Conservation (phyloP, 2,329 filamentous ascomycete species). For the Arachnopeziza araneosa region DNA sequence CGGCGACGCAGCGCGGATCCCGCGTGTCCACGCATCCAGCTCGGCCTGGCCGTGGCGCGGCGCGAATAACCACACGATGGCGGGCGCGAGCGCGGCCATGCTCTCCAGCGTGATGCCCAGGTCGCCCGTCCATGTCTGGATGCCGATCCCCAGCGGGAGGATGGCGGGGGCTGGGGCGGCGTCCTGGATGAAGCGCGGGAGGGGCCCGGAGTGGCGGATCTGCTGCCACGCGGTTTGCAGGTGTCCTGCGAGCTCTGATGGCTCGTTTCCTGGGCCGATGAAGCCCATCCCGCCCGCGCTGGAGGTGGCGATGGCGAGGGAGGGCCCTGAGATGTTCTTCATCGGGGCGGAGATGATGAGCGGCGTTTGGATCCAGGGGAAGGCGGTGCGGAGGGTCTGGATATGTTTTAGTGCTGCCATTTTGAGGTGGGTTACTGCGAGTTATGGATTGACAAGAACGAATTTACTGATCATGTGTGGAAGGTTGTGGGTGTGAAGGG, state of each 20-base stretch:
- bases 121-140: conserved; percentile 11
- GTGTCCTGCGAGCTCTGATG: conserved; percentile 9
- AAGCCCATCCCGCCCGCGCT: conserved; percentile 47
- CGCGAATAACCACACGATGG: conserved; percentile 45
- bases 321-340: conserved; percentile 53
- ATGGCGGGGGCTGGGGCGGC: conserved; percentile 4
- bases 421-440: neutral
- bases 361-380: conserved; percentile 54
- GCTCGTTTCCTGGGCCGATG: conserved; percentile 35
- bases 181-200: conserved; percentile 8
- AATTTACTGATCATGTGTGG: too few relatives aligned
- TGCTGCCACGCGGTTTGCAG: too few relatives aligned
- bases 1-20: conserved; percentile 21
- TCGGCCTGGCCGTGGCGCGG: conserved; percentile 21
- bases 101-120: neutral
- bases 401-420: neutral
- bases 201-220: conserved; percentile 24
- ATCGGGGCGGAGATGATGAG: conserved; percentile 62
- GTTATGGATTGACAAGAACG: neutral
- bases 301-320: conserved; percentile 55
- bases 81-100: conserved; percentile 21
- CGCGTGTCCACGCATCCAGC: conserved; percentile 27
- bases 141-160: conserved; percentile 43
- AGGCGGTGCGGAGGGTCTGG: conserved; percentile 31
- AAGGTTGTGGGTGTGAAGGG: too few relatives aligned